Evolutionary conservation across 306 rosid species (phyloP).

Genomic region (Inga laurina): DNA sequence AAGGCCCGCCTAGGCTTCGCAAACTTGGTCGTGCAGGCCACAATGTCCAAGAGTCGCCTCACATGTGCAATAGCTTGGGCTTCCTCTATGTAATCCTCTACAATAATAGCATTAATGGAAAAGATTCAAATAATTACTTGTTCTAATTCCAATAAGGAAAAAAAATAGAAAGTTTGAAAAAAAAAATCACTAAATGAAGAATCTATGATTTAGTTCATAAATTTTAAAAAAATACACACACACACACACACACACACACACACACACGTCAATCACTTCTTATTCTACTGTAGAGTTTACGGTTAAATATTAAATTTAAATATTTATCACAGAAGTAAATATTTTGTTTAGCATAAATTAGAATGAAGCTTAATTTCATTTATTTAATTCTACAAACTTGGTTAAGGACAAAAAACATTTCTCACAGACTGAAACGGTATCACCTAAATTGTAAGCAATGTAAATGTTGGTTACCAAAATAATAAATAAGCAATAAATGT

Average conservation of each 20-base stretch:
- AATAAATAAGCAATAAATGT: neutral
- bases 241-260: no score
- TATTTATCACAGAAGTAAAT: neutral
- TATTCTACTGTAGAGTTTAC: neutral
- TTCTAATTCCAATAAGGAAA: neutral
- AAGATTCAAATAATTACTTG: neutral
- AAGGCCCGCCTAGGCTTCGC: conserved; percentile 62
- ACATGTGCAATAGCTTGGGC: conserved; percentile 63
- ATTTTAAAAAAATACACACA: neutral
- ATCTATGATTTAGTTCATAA: neutral
- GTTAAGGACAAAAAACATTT: neutral
- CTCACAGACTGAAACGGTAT: neutral
- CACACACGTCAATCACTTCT: neutral
- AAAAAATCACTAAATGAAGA: neutral
- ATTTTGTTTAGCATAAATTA: neutral
- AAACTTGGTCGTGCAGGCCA: conserved; percentile 75
- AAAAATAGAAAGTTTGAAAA: neutral
- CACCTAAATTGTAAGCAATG: neutral
- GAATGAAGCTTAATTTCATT: neutral
- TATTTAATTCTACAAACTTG: neutral
- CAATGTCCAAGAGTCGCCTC: conserved; percentile 78
- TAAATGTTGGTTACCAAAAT: neutral
- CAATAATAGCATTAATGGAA: neutral
- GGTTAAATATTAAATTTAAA: neutral
- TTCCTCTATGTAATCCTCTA: conserved; percentile 75